Evolutionary conservation across 2,329 filamentous ascomycete species (phyloP).

Genomic region (Cercospora janseana): DNA sequence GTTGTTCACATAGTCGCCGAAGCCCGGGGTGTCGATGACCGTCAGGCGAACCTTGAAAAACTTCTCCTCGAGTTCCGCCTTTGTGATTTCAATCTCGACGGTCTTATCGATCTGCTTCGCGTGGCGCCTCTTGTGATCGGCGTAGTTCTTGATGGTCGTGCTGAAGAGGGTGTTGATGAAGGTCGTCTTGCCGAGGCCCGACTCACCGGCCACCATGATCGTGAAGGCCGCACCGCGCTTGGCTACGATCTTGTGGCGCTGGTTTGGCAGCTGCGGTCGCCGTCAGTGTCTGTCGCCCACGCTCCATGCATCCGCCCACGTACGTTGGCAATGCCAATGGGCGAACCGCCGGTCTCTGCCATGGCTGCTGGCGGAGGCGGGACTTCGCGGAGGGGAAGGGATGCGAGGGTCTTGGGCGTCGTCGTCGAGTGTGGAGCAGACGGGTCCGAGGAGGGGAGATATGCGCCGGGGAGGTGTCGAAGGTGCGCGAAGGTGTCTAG

Average conservation of each 20-base stretch:
- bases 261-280: conserved; percentile 60
- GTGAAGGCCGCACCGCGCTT: conserved; percentile 96
- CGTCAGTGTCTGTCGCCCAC: conserved; percentile 37
- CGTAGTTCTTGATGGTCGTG: conserved; percentile 99
- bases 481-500: conserved; percentile 11
- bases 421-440: conserved; percentile 2
- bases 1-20: conserved; percentile 99
- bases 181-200: conserved; percentile 96
- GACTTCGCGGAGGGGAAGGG: conserved; percentile 10
- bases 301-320: conserved; percentile 37
- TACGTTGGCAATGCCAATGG: conserved; percentile 73
- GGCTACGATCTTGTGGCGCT: conserved; percentile 71
- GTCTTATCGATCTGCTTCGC: conserved; percentile 99
- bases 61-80: conserved; percentile 99
- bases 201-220: conserved; percentile 99
- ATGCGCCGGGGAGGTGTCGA: conserved; percentile 15
- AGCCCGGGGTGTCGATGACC: conserved; percentile 97
- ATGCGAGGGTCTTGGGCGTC: conserved; percentile 13
- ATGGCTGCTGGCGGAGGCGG: conserved; percentile 42
- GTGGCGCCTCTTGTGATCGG: conserved; percentile 98
- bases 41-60: conserved; percentile 99
- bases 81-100: conserved; percentile 99
- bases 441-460: conserved; percentile 11
- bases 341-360: conserved; percentile 61
- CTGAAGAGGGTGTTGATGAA: conserved; percentile 99